A percentile compares a stretch with the other conserved stretches of the same genome.
phyloP scores from a whole-genome alignment of 1,139 yeast species.

The Scheffersomyces titani region DNA sequence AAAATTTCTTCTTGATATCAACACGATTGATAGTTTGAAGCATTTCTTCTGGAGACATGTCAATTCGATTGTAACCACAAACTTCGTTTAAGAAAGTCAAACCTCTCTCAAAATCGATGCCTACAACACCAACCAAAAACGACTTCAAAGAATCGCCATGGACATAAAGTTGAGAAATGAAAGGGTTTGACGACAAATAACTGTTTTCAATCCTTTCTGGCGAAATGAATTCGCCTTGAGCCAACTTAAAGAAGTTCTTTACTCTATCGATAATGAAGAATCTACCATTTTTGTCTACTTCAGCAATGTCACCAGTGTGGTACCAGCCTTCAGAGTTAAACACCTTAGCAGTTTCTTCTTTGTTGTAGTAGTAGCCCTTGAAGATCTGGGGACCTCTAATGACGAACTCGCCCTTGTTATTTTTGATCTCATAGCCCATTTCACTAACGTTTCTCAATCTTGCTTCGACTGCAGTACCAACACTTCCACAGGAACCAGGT shows the following conservation, averaged over 20 bases:
- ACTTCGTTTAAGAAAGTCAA: slow-evolving; percentile 21
- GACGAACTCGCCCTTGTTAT: slow-evolving; percentile 53
- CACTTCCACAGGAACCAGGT: slow-evolving; percentile 20
- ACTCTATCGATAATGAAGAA: slow-evolving; percentile 42
- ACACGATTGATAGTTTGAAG: slow-evolving; percentile 25
- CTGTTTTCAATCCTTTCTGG: slow-evolving; percentile 45
- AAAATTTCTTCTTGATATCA: slow-evolving; percentile 25
- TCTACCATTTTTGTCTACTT: slow-evolving; percentile 25
- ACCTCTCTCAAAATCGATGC: slow-evolving; percentile 39
- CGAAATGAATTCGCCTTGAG: slow-evolving; percentile 48
- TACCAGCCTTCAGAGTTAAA: slow-evolving; percentile 62
- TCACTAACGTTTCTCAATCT: slow-evolving; percentile 55
- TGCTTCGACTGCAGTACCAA: slow-evolving; percentile 6
- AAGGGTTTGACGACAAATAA: slow-evolving; percentile 35
- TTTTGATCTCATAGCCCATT: slow-evolving; percentile 55
- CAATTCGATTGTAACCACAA: slow-evolving; percentile 12
- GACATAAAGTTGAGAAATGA: slow-evolving; percentile 35
- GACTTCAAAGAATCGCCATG: slow-evolving; percentile 68
- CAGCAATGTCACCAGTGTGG: slow-evolving; percentile 43
- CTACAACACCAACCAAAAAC: slow-evolving; percentile 56
- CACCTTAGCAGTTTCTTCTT: slow-evolving; percentile 52
- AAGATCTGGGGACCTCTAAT: slow-evolving; percentile 71
- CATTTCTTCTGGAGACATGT: slow-evolving; percentile 19
- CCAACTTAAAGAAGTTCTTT: slow-evolving; percentile 44
- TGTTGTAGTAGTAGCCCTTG: slow-evolving; percentile 60